Conservation (phyloP, 306 rosid genomes). For the Oxytropis ochrocephala region DNA sequence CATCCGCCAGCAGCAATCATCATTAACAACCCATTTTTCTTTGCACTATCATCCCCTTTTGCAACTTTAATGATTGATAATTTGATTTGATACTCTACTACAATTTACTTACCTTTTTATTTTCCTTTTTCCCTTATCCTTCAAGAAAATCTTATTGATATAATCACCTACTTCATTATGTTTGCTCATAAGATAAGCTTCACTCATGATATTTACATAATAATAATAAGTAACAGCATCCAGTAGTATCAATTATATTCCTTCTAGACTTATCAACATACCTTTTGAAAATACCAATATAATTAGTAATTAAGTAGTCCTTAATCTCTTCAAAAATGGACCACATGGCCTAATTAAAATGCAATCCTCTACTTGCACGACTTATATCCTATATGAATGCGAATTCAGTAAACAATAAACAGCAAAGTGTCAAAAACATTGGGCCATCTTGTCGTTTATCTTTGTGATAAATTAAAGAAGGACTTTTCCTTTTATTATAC, state of each 20-base stretch:
- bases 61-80: constrained; percentile 8
- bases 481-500: background rate
- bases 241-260: no score
- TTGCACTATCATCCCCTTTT: background rate
- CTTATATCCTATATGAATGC: background rate
- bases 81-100: background rate
- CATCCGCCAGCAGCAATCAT: background rate
- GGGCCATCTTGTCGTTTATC: constrained; percentile 9
- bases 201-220: constrained; percentile 10
- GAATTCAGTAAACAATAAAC: background rate
- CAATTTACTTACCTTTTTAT: background rate
- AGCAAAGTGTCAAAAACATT: constrained; percentile 6
- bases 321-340: constrained; percentile 19
- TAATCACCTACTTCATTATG: background rate
- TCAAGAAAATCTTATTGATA: background rate
- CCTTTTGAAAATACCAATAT: background rate
- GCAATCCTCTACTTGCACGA: constrained; percentile 14
- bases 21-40: constrained; percentile 1
- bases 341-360: constrained; percentile 21
- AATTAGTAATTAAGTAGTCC: background rate
- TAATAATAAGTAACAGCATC: no score
- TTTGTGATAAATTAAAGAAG: background rate
- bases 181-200: constrained; percentile 1
- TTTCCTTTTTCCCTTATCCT: background rate
- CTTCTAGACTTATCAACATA: background rate